Evolutionary conservation across 495 filamentous ascomycete species (phyloP), one percentile per base, ranked within the genome.

Genomic region (Pseudomonodictys pantanalensis): DNA sequence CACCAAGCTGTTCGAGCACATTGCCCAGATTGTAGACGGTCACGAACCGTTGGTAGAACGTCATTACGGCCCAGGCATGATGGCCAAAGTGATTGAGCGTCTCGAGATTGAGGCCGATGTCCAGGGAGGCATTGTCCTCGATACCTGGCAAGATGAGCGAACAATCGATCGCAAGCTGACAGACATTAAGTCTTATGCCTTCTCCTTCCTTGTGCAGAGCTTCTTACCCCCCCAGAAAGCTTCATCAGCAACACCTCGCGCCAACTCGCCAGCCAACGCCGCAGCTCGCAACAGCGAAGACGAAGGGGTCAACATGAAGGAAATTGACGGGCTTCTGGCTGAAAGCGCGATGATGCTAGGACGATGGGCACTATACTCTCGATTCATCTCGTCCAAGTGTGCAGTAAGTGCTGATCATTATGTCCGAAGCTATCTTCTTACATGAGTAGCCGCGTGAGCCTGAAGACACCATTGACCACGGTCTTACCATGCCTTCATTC

Each of bases 141-240:
- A 98, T 72, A 93, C 92, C 20, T 98, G 92, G 90, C 82, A 84
- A 48, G 93, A 98, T 62, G 93, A 97, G 69, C 81, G 89, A 44
- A 81, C 77, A 35, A 82, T 98, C 24, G 88, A 90, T 68, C 80
- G 92, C 63, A 89, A 86, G 66, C 76, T 98, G 63, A 97, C 88
- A 9, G 93, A 98, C 68, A 87, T 95, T 69, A 96, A 90, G 74
- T 93, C 90, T 22, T 98, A 98, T 72, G 92, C 93, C 7, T 98
- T 95, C 69, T 93, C 91, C 0, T 98, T 97, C 68, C 74, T 98
- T 44, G 91, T 97, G 0, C 91, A 97, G 74, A 95, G 91, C 69
- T 97, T 96, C 74, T 71, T 96, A 33, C 84, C 89, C 0, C 78
- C 82, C 32, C 86, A 87, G 57, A 67, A 68, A 53, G 22, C 68